Evolutionary conservation across 192 early-diverging fungal genomes (phyloP).

Genomic region (Gigaspora rosea): DNA sequence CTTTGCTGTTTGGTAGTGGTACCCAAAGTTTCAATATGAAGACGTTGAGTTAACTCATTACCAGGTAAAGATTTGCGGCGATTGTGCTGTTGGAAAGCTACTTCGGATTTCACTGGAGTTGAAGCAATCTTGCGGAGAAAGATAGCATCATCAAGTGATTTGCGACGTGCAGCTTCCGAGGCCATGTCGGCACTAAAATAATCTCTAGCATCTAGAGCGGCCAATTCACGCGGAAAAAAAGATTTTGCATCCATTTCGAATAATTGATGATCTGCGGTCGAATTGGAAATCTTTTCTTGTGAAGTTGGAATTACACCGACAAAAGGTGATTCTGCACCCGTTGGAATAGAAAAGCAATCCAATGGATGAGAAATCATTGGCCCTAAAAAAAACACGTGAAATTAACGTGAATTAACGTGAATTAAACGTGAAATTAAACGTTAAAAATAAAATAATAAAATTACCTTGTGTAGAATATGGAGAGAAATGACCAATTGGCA

Average conservation of each 20-base stretch:
- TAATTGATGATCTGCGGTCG: neutral
- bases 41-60: slow-evolving; percentile 17
- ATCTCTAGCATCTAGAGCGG: slow-evolving; percentile 1
- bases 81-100: neutral
- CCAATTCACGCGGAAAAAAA: neutral
- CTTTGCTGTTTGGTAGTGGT: slow-evolving; percentile 11
- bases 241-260: slow-evolving; percentile 14
- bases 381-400: neutral
- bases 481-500: slow-evolving; percentile 7
- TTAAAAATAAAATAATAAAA: neutral
- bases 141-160: slow-evolving; percentile 26
- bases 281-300: neutral
- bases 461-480: slow-evolving; percentile 9
- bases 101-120: slow-evolving; percentile 14
- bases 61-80: slow-evolving; percentile 6
- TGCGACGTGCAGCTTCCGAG: slow-evolving; percentile 11
- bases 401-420: neutral
- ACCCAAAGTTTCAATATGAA: slow-evolving; percentile 29
- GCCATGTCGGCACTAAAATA: slow-evolving; percentile 13
- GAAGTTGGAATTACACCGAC: slow-evolving; percentile 7
- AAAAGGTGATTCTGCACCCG: slow-evolving; percentile 9
- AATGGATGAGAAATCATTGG: neutral
- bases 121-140: slow-evolving; percentile 28
- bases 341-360: slow-evolving; percentile 11
- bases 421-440: too few relatives aligned